Percentiles rank a stretch among this genome's conserved stretches.
Conservation (phyloP, 2,329 filamentous ascomycete species). For the Clarireedia paspali region DNA sequence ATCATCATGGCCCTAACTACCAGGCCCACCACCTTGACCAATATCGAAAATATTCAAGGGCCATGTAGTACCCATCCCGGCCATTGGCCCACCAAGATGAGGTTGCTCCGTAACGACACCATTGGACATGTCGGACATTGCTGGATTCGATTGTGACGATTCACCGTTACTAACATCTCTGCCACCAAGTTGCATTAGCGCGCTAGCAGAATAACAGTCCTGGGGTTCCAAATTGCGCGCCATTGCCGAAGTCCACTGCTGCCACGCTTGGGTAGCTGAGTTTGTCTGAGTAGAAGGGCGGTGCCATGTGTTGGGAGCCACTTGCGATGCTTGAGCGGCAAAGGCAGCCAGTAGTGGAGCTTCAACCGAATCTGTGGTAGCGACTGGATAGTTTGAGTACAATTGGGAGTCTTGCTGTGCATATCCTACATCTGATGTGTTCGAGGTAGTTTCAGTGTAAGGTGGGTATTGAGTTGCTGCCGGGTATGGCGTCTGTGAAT, state of each 20-base stretch:
- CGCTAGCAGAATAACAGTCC: slow-evolving; percentile 27
- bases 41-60: slow-evolving; percentile 24
- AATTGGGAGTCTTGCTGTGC: slow-evolving; percentile 17
- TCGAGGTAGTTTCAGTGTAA: slow-evolving; percentile 20
- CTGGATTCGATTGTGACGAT: slow-evolving; percentile 1
- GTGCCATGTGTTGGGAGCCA: slow-evolving; percentile 28
- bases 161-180: slow-evolving; percentile 15
- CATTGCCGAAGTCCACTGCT: slow-evolving; percentile 26
- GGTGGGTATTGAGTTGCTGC: slow-evolving; percentile 26
- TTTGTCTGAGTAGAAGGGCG: slow-evolving; percentile 10
- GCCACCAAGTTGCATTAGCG: slow-evolving; percentile 27
- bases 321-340: slow-evolving; percentile 25
- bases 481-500: slow-evolving; percentile 26
- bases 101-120: not conserved
- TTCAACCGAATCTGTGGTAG: slow-evolving; percentile 15
- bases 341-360: slow-evolving; percentile 23
- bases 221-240: slow-evolving; percentile 25
- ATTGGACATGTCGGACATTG: not conserved
- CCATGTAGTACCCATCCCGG: slow-evolving; percentile 12
- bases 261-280: slow-evolving; percentile 26
- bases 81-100: slow-evolving; percentile 5
- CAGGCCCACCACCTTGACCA: not conserved
- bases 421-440: slow-evolving; percentile 16
- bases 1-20: no score
- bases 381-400: not conserved